Base-by-base conservation (phyloP, 371 early-diverging fungal genomes). In the Entomophthora muscae region DNA sequence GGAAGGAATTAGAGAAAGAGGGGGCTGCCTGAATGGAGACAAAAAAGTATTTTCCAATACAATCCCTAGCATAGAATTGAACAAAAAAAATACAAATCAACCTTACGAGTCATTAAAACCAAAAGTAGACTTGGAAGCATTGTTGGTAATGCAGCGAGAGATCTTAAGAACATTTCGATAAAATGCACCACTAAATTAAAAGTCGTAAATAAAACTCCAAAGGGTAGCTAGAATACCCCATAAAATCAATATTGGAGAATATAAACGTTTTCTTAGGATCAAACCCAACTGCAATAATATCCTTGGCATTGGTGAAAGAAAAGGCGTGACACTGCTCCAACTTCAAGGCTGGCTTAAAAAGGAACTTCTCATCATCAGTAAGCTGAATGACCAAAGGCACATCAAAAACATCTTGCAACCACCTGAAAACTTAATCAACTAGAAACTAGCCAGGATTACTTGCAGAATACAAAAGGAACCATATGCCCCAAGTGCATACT, bases 301-400 rank as follows among this genome's bases (percentile, higher is more conserved):
- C 99, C 71, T 89, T 90, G 30, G 95, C 97, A 55, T 99, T 98
- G 54, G 88, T 84, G 32, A 73, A 72, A 7, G 90, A 81, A 72
- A 80, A 95, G 67, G 87, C 76, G 66, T 82, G 78, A 52, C 86
- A 81, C 53, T 96, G 86, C 63, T 95, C 97, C 5, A 95, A 66
- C 52, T 87, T 91, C 66, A 98, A 75, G 52, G 89, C 86, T 62
- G 86, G 78, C 78, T 94, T 94, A 83, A 95, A 99, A 70, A 98
- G 75, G 78, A 92, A 99, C 82, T 99, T 99, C 78, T 99, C 99
- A 70, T 99, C 99, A 70, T 99, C 99, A 5, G 99, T 99, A 70
- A 99, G 80, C 72, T 99, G 99, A 66, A 99, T 92, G 17, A 99
- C 99, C 54, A 99, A 73, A 32, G 93, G 94, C 10, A 89, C 91